Evolutionary conservation across 768 basidiomycete species (phyloP).

Genomic region (Dictyophora rubrovolvata): DNA sequence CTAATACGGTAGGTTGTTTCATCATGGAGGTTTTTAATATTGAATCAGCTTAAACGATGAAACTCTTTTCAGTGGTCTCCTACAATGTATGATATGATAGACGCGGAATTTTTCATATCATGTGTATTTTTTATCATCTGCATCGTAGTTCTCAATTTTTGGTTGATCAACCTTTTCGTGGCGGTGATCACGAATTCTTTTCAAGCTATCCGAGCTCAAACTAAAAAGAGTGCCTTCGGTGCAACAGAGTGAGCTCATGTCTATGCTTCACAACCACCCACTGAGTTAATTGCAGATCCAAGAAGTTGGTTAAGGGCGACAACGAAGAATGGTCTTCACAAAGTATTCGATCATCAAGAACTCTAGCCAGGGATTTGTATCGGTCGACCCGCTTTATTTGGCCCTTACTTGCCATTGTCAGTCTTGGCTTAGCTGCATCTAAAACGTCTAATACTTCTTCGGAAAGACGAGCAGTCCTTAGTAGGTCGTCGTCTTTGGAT

Average conservation of each 20-base stretch:
- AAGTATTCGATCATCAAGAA: constrained; percentile 30
- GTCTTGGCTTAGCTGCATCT: constrained; percentile 65
- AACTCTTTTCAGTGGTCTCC: constrained; percentile 62
- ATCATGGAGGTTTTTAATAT: constrained; percentile 7
- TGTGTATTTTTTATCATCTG: constrained; percentile 80
- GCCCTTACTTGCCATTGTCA: constrained; percentile 63
- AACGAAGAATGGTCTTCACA: constrained; percentile 49
- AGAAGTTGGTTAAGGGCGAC: constrained; percentile 34
- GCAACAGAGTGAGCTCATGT: constrained; percentile 52
- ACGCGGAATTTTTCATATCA: constrained; percentile 83
- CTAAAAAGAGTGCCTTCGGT: constrained; percentile 87
- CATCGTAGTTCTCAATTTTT: constrained; percentile 83
- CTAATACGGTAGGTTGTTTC: constrained; percentile 49
- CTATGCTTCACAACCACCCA: neutral
- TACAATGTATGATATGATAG: constrained; percentile 83
- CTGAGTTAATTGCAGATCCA: constrained; percentile 20
- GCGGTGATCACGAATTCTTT: constrained; percentile 96
- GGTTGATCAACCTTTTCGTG: constrained; percentile 88
- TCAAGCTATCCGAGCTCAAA: constrained; percentile 74
- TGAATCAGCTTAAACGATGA: neutral
- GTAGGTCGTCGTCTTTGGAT: constrained; percentile 6
- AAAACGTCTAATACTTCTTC: constrained; percentile 40
- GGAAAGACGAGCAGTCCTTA: constrained; percentile 10
- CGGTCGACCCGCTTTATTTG: constrained; percentile 58
- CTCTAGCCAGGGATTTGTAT: constrained; percentile 42